Evolutionary conservation across 176 grass and related monocot species (phyloP).

Genomic region (Alopecurus myosuroides): DNA sequence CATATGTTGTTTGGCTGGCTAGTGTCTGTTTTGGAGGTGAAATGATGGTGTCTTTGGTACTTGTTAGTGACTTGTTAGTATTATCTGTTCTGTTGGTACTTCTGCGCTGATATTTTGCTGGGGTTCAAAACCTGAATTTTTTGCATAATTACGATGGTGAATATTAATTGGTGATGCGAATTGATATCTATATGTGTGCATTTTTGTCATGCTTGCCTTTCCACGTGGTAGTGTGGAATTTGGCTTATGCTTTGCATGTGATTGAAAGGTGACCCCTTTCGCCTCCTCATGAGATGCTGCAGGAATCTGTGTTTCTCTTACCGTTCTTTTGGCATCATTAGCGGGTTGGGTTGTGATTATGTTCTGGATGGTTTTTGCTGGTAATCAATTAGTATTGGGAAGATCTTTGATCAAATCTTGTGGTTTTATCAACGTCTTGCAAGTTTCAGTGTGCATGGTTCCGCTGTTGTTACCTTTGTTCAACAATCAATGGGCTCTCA

Average conservation of each 20-base stretch:
- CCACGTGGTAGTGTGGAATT: neutral
- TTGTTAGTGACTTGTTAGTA: neutral
- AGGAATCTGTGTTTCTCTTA: neutral
- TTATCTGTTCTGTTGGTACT: neutral
- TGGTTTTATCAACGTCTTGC: neutral
- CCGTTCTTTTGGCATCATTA: neutral
- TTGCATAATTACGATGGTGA: neutral
- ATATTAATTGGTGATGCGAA: neutral
- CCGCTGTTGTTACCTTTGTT: neutral
- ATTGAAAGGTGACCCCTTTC: neutral
- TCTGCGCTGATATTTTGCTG: neutral
- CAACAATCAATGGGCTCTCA: neutral
- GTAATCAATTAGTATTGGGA: neutral
- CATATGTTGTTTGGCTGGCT: too few relatives aligned
- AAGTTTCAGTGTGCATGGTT: neutral
- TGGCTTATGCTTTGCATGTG: neutral
- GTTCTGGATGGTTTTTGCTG: neutral
- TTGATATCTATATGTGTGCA: neutral
- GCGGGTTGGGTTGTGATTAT: neutral
- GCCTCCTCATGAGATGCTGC: neutral
- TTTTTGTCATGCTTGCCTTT: neutral
- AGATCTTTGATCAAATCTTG: neutral
- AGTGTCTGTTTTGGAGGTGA: too few relatives aligned
- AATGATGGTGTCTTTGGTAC: too few relatives aligned
- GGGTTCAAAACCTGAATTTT: neutral